These are phyloP conservation scores for Coelastrella sp. DNA, from an alignment of 139 green algal species.

Conservation along the genomic window DNA sequence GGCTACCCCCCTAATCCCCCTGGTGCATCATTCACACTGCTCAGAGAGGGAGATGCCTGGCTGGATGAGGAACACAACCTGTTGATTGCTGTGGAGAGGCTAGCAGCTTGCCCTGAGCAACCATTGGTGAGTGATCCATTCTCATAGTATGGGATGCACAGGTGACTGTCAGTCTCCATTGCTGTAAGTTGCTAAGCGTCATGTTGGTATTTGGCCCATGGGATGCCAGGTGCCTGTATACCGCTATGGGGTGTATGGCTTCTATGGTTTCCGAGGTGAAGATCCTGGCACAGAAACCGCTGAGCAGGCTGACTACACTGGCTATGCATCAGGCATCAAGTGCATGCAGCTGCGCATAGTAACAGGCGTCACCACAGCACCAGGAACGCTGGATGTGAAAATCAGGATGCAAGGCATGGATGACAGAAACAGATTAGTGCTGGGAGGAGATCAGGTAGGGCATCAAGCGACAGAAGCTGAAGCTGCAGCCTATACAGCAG, in stretches of 20 bases:
- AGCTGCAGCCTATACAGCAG: no score
- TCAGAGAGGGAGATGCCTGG: slow-evolving; percentile 61
- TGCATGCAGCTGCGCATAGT: slow-evolving; percentile 60
- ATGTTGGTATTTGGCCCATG: no score
- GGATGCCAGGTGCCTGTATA: slow-evolving; percentile 53
- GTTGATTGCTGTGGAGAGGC: slow-evolving; percentile 47
- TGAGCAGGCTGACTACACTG: slow-evolving; percentile 54
- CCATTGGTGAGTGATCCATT: slow-evolving; percentile 37
- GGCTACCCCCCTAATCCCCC: slow-evolving; percentile 46
- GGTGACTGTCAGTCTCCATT: no score
- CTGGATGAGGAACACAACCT: slow-evolving; percentile 45
- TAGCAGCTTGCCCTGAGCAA: slow-evolving; percentile 45
- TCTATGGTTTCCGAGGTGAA: slow-evolving; percentile 63
- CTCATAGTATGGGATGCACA: no score
- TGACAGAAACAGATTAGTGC: slow-evolving; percentile 6
- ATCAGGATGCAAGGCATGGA: slow-evolving; percentile 38
- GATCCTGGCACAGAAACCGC: slow-evolving; percentile 50
- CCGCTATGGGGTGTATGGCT: slow-evolving; percentile 50
- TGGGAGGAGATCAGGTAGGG: slow-evolving; percentile 26
- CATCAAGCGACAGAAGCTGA: no score
- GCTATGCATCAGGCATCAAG: slow-evolving; percentile 41
- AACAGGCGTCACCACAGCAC: slow-evolving; percentile 30
- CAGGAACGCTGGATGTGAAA: slow-evolving; percentile 30
- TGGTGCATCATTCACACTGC: slow-evolving; percentile 50
- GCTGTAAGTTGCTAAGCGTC: no score